Evolutionary conservation across 176 grass and related monocot species (phyloP), one percentile per base, ranked within the genome.

Genomic region (Aegilops longissima): DNA sequence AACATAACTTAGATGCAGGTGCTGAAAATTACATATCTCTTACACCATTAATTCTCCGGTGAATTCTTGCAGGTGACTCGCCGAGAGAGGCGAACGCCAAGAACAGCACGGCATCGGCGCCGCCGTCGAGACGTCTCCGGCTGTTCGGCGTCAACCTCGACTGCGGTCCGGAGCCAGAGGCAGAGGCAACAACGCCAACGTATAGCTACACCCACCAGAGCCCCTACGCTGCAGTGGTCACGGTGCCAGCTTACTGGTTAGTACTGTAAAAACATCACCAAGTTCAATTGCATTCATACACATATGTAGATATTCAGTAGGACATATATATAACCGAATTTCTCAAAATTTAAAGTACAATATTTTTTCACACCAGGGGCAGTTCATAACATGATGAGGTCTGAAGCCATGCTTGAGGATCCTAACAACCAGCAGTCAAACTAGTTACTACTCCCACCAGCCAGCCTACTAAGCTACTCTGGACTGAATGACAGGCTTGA

Each of bases 141-240:
- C 89, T 98, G 70, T 98, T 98, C 51, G 95, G 95, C 39, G 95
- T 98, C 61, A 93, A 98, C 89, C 82, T 98, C 39, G 93, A 98
- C 66, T 98, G 91, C 72, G 89, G 84, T 4, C 89, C 93, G 7
- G 90, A 84, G 27, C 85, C 84, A 24, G 89, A 88, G 86, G 66
- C 90, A 29, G 89, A 92, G 77, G 51, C 90, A 34, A 52, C 62
- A 33, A 77, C 85, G 56, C 79, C 87, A 76, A 89, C 86, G 75
- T 94, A 90, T 73, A 82, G 84, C 36, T 79, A 85, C 70, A 85
- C 85, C 70, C 74, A 80, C 84, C 91, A 85, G 86, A 91, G 71
- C 88, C 83, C 91, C 14, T 86, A 87, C 51, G 70, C 89, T 42
- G 86, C 89, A 86, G 76, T 87, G 34, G 69, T 84, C n/a, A 38